Evolutionary conservation across 257 asterid genomes (phyloP).

Genomic region (Nicotiana benthamiana): DNA sequence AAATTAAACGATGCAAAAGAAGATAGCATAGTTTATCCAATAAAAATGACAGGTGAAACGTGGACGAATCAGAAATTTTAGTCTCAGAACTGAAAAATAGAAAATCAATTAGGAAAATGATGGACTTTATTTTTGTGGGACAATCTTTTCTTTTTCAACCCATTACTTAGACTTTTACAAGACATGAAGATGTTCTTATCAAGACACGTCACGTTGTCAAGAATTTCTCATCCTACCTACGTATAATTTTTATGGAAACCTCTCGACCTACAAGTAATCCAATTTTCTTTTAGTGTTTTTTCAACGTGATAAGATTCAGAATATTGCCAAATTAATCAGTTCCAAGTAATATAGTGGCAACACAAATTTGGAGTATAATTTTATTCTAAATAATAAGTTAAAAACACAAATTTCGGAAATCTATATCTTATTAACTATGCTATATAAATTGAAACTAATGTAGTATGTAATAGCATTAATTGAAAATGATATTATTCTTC

Average conservation of each 20-base stretch:
- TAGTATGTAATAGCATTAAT: too few relatives aligned
- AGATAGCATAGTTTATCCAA: constrained; percentile 3
- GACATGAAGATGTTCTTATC: neutral
- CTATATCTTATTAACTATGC: too few relatives aligned
- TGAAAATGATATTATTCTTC: too few relatives aligned
- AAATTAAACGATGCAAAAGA: neutral
- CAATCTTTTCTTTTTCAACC: neutral
- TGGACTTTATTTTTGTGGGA: constrained; percentile 3
- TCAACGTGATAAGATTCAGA: neutral
- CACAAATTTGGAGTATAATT: too few relatives aligned
- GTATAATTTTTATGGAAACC: neutral
- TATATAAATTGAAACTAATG: too few relatives aligned
- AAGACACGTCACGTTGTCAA: neutral
- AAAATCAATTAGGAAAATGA: neutral
- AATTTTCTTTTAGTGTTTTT: neutral
- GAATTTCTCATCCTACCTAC: neutral
- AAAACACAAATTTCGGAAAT: too few relatives aligned
- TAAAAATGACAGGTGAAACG: neutral
- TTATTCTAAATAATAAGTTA: too few relatives aligned
- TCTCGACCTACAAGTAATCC: neutral
- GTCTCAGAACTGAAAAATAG: neutral
- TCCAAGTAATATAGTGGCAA: neutral
- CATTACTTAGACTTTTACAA: constrained; percentile 1
- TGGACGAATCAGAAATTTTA: neutral
- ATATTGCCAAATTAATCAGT: neutral